Percentiles rank a stretch among this genome's conserved stretches.
Evolutionary conservation across 495 filamentous ascomycete species (phyloP).

Genomic region (Astrothelium macrocarpum): DNA sequence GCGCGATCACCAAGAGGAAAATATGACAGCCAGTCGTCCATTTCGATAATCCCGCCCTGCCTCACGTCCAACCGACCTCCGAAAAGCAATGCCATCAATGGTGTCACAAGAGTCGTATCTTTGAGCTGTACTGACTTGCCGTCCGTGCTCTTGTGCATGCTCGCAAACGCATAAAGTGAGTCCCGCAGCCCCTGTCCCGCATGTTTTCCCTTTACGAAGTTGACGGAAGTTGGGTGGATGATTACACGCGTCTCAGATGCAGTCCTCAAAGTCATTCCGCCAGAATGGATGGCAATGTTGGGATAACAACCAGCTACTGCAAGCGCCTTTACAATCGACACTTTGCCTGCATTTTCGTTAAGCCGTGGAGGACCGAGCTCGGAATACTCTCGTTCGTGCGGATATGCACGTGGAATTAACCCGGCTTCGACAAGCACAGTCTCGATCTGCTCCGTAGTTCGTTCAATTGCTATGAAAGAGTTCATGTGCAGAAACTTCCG

Average conservation of each 20-base stretch:
- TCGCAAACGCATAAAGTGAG: conserved; percentile 33
- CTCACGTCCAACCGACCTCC: conserved; percentile 38
- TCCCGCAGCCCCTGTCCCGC: conserved; percentile 4
- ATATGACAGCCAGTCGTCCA: conserved; percentile 45
- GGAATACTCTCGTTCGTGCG: conserved; percentile 20
- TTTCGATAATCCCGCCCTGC: conserved; percentile 23
- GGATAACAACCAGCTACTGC: conserved; percentile 40
- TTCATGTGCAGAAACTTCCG: conserved; percentile 34
- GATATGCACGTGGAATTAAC: conserved; percentile 33
- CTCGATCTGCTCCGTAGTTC: conserved; percentile 38
- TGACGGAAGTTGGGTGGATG: conserved; percentile 39
- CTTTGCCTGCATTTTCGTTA: conserved; percentile 42
- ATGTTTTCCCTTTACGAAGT: conserved; percentile 12
- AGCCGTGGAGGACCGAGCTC: conserved; percentile 38
- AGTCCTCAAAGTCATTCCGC: conserved; percentile 31
- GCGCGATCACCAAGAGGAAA: conserved; percentile 22
- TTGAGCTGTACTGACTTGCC: conserved; percentile 37
- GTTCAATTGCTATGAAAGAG: conserved; percentile 35
- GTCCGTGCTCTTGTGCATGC: conserved; percentile 35
- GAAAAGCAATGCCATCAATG: conserved; percentile 41
- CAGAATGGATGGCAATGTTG: conserved; percentile 38
- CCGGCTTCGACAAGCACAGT: conserved; percentile 36
- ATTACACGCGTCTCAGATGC: conserved; percentile 33
- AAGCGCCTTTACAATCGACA: conserved; percentile 43
- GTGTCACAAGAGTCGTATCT: conserved; percentile 37